Conservation (phyloP, 2,329 filamentous ascomycete species). For the Cytospora mali region DNA sequence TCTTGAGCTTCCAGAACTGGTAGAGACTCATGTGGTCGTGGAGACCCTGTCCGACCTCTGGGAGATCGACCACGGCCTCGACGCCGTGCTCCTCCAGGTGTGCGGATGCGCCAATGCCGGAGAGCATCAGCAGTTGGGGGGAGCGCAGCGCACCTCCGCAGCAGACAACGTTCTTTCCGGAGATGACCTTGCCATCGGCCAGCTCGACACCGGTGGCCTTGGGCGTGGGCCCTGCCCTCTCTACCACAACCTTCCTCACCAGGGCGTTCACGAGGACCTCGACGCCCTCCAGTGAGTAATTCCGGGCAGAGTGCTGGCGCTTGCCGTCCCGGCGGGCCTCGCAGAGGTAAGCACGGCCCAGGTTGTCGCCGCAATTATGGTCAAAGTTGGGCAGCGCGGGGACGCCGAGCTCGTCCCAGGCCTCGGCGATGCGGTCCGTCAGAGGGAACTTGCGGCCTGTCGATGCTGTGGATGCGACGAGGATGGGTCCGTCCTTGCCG, state of each 20-base stretch:
- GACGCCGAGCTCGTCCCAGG: conserved; percentile 47
- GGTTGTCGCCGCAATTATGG: conserved; percentile 35
- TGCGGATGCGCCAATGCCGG: conserved; percentile 39
- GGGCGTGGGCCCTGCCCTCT: conserved; percentile 25
- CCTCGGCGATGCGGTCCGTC: conserved; percentile 37
- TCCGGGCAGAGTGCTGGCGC: conserved; percentile 36
- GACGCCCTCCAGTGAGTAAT: conserved; percentile 34
- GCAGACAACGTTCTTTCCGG: conserved; percentile 40
- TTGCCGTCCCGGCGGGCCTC: conserved; percentile 37
- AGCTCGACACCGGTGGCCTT: conserved; percentile 35
- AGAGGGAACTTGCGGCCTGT: conserved; percentile 43
- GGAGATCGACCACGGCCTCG: conserved; percentile 51
- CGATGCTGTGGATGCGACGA: conserved; percentile 34
- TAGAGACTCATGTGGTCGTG: conserved; percentile 48
- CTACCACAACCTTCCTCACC: conserved; percentile 32
- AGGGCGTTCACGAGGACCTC: conserved; percentile 33
- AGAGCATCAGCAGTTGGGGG: conserved; percentile 42
- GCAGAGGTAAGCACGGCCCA: conserved; percentile 35
- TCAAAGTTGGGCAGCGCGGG: conserved; percentile 29
- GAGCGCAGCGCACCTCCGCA: conserved; percentile 41
- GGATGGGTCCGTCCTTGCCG: conserved; percentile 42
- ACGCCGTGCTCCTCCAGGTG: conserved; percentile 40
- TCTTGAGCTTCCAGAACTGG: conserved; percentile 11
- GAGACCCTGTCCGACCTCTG: conserved; percentile 60
- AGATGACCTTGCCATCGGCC: conserved; percentile 35